Evolutionary conservation across 2,329 filamentous ascomycete species (phyloP).

Genomic region (Ophiostoma perfectum): DNA sequence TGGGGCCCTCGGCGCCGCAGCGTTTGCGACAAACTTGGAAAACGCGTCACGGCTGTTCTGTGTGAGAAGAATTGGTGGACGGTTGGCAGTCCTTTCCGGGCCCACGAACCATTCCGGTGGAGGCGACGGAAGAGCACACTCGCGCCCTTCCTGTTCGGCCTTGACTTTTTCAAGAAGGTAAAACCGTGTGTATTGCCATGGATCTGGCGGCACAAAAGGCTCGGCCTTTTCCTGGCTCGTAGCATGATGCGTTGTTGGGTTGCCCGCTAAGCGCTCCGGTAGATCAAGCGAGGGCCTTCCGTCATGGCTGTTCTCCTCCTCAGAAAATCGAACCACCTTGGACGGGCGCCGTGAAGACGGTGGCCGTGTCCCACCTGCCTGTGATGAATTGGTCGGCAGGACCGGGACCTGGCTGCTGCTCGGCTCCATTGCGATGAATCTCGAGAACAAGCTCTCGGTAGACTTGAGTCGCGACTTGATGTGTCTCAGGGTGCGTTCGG

Average conservation of each 20-base stretch:
- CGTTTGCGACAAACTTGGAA: neutral
- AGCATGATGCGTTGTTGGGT: too few species aligned
- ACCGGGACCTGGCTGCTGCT: neutral
- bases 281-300: neutral
- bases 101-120: conserved; percentile 19
- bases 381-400: neutral
- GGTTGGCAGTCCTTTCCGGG: neutral
- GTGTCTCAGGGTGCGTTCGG: conserved; percentile 16
- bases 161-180: conserved; percentile 25
- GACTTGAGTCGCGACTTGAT: conserved; percentile 25
- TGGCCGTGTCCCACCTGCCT: neutral
- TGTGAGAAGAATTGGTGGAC: conserved; percentile 12
- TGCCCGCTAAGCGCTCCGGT: neutral
- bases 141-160: conserved; percentile 21
- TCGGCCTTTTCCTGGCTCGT: neutral
- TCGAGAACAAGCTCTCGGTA: conserved; percentile 25
- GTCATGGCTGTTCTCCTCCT: conserved; percentile 5
- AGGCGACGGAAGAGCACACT: conserved; percentile 21
- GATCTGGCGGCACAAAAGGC: conserved; percentile 12
- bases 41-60: conserved; percentile 13
- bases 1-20: neutral
- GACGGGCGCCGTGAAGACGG: conserved; percentile 21
- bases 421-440: conserved; percentile 22
- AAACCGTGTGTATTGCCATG: conserved; percentile 23
- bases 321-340: conserved; percentile 25